phyloP scores from a whole-genome alignment of 2,329 filamentous ascomycete species.

The Diaporthe capsici region DNA sequence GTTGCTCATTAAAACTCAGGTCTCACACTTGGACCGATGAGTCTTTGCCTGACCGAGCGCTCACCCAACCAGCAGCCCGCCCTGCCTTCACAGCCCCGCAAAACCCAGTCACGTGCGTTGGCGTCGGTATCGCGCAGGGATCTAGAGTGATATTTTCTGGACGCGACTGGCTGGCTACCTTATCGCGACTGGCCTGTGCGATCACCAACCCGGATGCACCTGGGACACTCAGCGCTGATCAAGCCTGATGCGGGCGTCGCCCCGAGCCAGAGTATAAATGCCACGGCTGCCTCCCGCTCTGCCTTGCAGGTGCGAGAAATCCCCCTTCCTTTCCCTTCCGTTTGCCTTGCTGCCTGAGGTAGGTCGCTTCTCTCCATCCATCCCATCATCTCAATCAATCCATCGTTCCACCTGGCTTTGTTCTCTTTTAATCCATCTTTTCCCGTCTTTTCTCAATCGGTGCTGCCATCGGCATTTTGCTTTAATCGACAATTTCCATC shows the following conservation, averaged over 20 bases:
- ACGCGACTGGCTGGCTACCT: slow-evolving; percentile 40
- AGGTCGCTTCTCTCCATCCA: slow-evolving; percentile 21
- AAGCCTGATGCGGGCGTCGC: slow-evolving; percentile 33
- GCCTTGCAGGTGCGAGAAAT: not conserved
- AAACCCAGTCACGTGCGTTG: slow-evolving; percentile 27
- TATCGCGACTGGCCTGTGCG: slow-evolving; percentile 36
- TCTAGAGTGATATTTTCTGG: slow-evolving; percentile 13
- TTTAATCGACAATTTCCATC: not conserved
- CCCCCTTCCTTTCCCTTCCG: slow-evolving; percentile 22
- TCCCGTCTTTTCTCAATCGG: not conserved
- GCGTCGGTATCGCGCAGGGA: slow-evolving; percentile 31
- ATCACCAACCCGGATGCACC: slow-evolving; percentile 39
- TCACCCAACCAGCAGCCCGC: slow-evolving; percentile 28
- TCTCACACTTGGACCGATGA: slow-evolving; percentile 40
- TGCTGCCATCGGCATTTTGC: not conserved
- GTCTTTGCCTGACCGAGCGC: slow-evolving; percentile 34
- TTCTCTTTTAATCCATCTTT: not conserved
- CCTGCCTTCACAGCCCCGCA: not conserved
- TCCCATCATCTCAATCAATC: not conserved
- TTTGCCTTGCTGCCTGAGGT: slow-evolving; percentile 41
- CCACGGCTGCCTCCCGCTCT: slow-evolving; percentile 31
- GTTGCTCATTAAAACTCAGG: slow-evolving; percentile 34
- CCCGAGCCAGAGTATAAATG: slow-evolving; percentile 31
- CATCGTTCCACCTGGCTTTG: not conserved
- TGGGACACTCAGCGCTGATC: slow-evolving; percentile 39